Base-by-base conservation (phyloP, 352 stramenopile species). In the Globisporangium uncinulatum region DNA sequence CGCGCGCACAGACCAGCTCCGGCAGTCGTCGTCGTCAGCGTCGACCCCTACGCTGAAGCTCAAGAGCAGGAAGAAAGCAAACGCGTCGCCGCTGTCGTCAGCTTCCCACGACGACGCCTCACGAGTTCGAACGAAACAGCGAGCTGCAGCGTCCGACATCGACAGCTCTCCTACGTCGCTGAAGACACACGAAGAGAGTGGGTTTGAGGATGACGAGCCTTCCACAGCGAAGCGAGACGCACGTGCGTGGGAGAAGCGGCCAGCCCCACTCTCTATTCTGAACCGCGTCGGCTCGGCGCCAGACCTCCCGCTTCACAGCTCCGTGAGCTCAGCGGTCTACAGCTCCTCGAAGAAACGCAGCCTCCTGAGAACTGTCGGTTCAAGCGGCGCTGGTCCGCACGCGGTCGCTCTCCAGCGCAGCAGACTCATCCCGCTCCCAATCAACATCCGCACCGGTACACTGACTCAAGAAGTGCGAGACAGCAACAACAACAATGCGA, bases 341-440 rank as follows among this genome's bases (percentile, higher is more conserved):
- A 87, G 71, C 43, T 87, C 81, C 3, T 79, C 76, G 7, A 87
- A 88, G 62, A 89, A 89, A 59, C 63, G 79, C 3, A 64, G 74
- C 2, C 36, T 84, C 8, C 62, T 75, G 53, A 44, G 42, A 31
- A 61, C 49, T 19, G 51, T 55, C 10, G 56, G 20, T 20, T n/a
- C 51, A 15, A 54, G 65, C 6, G 70, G 72, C 24, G 59, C 66
- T 41, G 74, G 74, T 19, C 66, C 74, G 2, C 79, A 83, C 32
- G 56, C 74, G 15, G 59, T 65, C 19, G 60, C 69, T 5, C 52
- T 87, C 39, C 75, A 88, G 51, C 74, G 71, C 24, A 86, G 76
- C 51, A 69, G 80, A 13, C 60, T 89, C 42, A 78, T 71, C n/a
- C 79, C 79, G 1, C 61, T 89, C 42, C 79, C 79, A 36, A 67